Evolutionary conservation across 202 grass and related monocot genomes (phyloP).

Genomic region (Dendrocalamus latiflorus): DNA sequence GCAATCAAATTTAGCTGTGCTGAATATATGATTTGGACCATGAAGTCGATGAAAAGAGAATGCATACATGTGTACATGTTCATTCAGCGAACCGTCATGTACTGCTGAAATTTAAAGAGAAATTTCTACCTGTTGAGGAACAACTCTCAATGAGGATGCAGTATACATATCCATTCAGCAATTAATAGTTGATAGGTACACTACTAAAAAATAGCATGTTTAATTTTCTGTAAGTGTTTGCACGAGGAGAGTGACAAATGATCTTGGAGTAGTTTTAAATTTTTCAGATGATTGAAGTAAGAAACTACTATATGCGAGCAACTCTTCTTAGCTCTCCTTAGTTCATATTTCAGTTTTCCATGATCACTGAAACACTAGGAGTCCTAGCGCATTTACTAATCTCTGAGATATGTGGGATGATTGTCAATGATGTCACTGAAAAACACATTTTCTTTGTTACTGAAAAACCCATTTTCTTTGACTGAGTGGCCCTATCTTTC

Average conservation of each 20-base stretch:
- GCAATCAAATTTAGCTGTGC: neutral
- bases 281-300: neutral
- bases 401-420: neutral
- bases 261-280: too few relatives aligned
- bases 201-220: neutral
- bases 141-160: too few relatives aligned
- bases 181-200: neutral
- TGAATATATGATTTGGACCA: neutral
- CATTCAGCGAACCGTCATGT: neutral
- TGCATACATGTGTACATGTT: neutral
- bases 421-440: neutral
- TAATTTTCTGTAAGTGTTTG: neutral
- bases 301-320: neutral
- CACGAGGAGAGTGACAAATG: too few relatives aligned
- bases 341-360: neutral
- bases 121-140: neutral
- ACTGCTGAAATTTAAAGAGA: neutral
- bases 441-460: neutral
- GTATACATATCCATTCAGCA: neutral
- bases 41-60: neutral
- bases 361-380: neutral
- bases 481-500: neutral
- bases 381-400: neutral
- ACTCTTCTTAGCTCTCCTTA: neutral
- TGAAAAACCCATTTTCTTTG: too few relatives aligned